Evolutionary conservation across 805 yeast genomes (phyloP).

Genomic region (Cephaloascus albidus): DNA sequence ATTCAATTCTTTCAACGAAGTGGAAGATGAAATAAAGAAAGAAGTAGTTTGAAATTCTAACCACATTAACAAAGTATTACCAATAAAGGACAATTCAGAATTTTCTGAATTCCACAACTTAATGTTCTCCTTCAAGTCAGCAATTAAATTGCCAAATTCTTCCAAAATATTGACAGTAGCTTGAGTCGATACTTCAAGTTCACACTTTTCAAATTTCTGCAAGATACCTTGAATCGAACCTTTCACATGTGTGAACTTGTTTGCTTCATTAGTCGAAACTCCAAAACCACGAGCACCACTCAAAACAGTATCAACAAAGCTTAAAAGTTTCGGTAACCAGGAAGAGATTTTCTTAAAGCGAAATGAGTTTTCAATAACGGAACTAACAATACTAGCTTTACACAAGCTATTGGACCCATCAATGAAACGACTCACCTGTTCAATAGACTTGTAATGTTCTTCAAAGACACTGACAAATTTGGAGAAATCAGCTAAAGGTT

Average conservation of each 20-base stretch:
- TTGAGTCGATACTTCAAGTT: conserved; percentile 8
- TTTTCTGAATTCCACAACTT: conserved; percentile 6
- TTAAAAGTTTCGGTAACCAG: conserved; percentile 28
- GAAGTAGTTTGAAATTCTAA: conserved; percentile 12
- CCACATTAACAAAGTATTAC: conserved; percentile 41
- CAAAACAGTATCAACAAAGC: conserved; percentile 16
- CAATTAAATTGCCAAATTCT: conserved; percentile 2
- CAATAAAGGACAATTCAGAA: conserved; percentile 31
- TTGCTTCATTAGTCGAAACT: conserved; percentile 1
- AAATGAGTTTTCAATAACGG: conserved; percentile 9
- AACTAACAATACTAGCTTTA: conserved; percentile 8
- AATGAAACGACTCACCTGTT: conserved; percentile 6
- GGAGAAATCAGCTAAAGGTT: conserved; percentile 30
- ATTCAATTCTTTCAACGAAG: conserved; percentile 10
- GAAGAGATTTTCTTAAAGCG: conserved; percentile 7
- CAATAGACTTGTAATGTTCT: conserved; percentile 7
- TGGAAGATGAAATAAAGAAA: conserved; percentile 13
- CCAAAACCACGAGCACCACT: conserved; percentile 5
- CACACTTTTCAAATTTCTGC: conserved; percentile 6
- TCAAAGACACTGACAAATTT: conserved; percentile 8
- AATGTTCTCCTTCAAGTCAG: neutral
- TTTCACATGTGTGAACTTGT: conserved; percentile 4
- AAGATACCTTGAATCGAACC: conserved; percentile 3
- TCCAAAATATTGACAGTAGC: conserved; percentile 4
- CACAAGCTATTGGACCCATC: conserved; percentile 3